These are phyloP conservation scores for Dryas alaskensis DNA, from an alignment of 306 rosid species.

Conservation along the genomic window DNA sequence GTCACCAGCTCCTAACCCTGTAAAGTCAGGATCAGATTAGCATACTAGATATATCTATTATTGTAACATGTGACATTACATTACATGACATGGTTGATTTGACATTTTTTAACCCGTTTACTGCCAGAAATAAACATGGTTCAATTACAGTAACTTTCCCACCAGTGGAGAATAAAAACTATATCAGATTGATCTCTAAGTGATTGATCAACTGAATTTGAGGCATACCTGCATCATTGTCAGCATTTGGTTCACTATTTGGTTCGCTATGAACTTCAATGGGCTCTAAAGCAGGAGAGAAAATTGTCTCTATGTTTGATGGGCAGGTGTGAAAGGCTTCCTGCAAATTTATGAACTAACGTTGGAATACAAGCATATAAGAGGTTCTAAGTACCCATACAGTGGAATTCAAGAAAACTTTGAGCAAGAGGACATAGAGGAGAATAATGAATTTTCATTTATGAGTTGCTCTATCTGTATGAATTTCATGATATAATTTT, in stretches of 20 bases:
- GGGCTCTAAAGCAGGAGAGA: constrained; percentile 75
- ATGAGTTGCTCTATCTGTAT: background rate
- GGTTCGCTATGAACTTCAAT: constrained; percentile 42
- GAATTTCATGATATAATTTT: background rate
- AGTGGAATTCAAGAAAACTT: background rate
- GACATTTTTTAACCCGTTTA: background rate
- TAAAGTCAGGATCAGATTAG: constrained; percentile 35
- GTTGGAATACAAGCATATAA: constrained; percentile 10
- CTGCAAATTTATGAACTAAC: constrained; percentile 38
- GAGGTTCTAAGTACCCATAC: background rate
- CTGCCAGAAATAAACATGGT: background rate
- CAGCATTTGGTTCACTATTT: constrained; percentile 41
- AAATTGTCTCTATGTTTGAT: constrained; percentile 57
- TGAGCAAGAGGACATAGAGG: background rate
- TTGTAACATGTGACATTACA: background rate
- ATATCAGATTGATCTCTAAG: background rate
- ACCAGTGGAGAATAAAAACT: background rate
- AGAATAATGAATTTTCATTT: background rate
- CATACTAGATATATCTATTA: constrained; percentile 17
- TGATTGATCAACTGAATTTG: constrained; percentile 10
- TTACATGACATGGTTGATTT: background rate
- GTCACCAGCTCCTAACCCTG: constrained; percentile 53
- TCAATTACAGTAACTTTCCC: background rate
- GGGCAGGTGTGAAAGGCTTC: constrained; percentile 42
- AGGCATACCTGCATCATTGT: constrained; percentile 50